Conservation (phyloP, 2,329 filamentous ascomycete species). For the Fusarium paranaense region DNA sequence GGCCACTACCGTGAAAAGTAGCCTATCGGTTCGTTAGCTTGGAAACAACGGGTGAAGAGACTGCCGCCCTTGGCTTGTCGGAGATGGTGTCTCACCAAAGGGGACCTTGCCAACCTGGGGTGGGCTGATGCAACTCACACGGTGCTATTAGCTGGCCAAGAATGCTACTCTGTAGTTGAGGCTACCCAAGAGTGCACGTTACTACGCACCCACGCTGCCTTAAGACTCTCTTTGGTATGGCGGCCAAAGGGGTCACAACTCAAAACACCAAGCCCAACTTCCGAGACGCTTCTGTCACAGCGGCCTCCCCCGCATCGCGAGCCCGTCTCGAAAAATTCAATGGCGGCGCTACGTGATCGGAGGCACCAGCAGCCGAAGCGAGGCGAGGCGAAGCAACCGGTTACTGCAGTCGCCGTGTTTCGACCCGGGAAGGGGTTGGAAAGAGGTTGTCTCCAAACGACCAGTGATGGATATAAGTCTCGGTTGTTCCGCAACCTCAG, state of each 20-base stretch:
- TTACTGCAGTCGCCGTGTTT: constrained; percentile 38
- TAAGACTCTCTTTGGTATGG: constrained; percentile 8
- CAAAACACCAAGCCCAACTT: constrained; percentile 45
- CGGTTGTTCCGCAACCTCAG: constrained; percentile 12
- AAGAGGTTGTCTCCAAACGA: neutral
- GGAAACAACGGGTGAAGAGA: constrained; percentile 21
- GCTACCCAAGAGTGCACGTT: constrained; percentile 12
- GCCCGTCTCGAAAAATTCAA: constrained; percentile 24
- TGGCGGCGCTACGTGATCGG: constrained; percentile 31
- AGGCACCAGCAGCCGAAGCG: constrained; percentile 24
- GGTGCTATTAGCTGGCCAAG: constrained; percentile 11
- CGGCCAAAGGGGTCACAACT: constrained; percentile 15
- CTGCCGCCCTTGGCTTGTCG: constrained; percentile 37
- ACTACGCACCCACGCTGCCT: neutral
- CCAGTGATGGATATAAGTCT: constrained; percentile 28
- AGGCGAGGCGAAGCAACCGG: constrained; percentile 15
- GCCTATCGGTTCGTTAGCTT: neutral
- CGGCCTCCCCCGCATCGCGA: constrained; percentile 33
- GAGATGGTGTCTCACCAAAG: constrained; percentile 33
- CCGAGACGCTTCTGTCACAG: constrained; percentile 53
- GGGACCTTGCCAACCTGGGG: neutral
- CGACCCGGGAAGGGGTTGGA: constrained; percentile 28
- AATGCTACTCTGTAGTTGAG: constrained; percentile 22
- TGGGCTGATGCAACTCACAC: constrained; percentile 16
- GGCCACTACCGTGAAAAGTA: neutral